Base-by-base conservation (phyloP, 2,329 filamentous ascomycete genomes). In the Esteya vermicola region DNA sequence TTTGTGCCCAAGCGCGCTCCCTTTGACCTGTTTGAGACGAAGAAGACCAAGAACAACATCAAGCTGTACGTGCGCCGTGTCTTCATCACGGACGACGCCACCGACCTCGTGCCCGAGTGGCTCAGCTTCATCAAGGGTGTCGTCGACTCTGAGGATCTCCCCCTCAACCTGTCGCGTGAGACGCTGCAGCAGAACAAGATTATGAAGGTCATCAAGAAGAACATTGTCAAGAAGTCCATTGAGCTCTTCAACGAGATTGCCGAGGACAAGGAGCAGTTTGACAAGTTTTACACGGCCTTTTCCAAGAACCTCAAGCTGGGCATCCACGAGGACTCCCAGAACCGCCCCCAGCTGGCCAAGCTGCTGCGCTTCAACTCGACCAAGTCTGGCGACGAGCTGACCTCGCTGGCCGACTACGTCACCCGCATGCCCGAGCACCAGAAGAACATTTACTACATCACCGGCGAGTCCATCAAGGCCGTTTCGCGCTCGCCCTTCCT, bases 41-140 rank as follows among this genome's bases (percentile, higher is more conserved):
- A 98, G 85, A 94, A 95, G 83, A 95, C 89, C 62, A 98, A 98
- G 86, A 98, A 96, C 84, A 98, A 98, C 83, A 96, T 98, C 79
- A 98, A 98, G 82, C 81, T 98, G 56, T 98, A 98, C 71, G 91
- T 98, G 59, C 89, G 91, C 65, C 91, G 91, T 64, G 91, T 98
- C 67, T 98, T 98, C 83, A 98, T 98, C 75, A 98, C 91, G 46
- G 91, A 98, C 54, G 91, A 98, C 65, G 91, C 91, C 55, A 96
- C 91, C 54, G 91, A 98, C 63, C 82, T 98, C 68, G 93, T 98
- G 52, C 91, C 91, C 46, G 91, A 98, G 75, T 98, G 91, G 91
- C 81, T 98, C 59, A 78, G 85, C 72, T 98, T 98, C 70, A 70
- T 98, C 79, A 98, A 98, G 84, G 91, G 91, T 81, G 91, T 98